Percentiles rank a stretch among this genome's conserved stretches.
Evolutionary conservation across 2,329 filamentous ascomycete genomes (phyloP).

Genomic region (Fusarium buxicola): DNA sequence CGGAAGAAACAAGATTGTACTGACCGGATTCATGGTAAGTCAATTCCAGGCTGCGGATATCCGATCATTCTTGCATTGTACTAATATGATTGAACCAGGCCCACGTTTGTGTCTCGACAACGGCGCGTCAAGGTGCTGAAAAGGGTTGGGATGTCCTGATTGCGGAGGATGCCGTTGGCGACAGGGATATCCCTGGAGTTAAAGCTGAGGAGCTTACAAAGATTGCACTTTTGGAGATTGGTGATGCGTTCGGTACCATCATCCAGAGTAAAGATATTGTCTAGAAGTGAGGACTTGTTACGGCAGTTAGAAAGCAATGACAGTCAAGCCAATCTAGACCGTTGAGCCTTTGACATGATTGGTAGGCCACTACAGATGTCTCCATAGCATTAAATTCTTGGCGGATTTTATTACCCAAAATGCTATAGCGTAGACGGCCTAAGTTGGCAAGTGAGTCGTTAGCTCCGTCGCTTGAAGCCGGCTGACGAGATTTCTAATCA

Average conservation of each 20-base stretch:
- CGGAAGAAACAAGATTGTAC: slow-evolving; percentile 68
- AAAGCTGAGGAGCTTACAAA: slow-evolving; percentile 63
- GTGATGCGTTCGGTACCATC: slow-evolving; percentile 71
- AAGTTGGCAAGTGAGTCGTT: no score
- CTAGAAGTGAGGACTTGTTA: slow-evolving; percentile 1
- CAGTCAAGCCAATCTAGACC: neutral
- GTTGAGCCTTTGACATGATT: neutral
- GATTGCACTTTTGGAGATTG: slow-evolving; percentile 68
- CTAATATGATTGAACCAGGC: slow-evolving; percentile 56
- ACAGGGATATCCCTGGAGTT: slow-evolving; percentile 73
- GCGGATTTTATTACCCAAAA: slow-evolving; percentile 1
- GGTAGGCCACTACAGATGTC: neutral
- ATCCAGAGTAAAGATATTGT: slow-evolving; percentile 52
- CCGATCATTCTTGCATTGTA: neutral
- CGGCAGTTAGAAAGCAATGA: neutral
- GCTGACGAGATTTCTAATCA: neutral
- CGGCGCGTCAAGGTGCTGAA: slow-evolving; percentile 69
- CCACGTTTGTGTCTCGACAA: slow-evolving; percentile 73
- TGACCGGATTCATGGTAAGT: slow-evolving; percentile 68
- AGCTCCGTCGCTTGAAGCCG: neutral
- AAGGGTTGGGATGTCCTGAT: slow-evolving; percentile 72
- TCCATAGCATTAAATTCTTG: neutral
- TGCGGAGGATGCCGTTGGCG: slow-evolving; percentile 71
- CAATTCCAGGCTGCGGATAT: neutral
- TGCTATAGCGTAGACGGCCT: neutral